Percentiles rank a stretch among this genome's conserved stretches.
These are phyloP conservation scores for Chlorella sp. DNA, from an alignment of 139 green algal species.

Conservation along the genomic window DNA sequence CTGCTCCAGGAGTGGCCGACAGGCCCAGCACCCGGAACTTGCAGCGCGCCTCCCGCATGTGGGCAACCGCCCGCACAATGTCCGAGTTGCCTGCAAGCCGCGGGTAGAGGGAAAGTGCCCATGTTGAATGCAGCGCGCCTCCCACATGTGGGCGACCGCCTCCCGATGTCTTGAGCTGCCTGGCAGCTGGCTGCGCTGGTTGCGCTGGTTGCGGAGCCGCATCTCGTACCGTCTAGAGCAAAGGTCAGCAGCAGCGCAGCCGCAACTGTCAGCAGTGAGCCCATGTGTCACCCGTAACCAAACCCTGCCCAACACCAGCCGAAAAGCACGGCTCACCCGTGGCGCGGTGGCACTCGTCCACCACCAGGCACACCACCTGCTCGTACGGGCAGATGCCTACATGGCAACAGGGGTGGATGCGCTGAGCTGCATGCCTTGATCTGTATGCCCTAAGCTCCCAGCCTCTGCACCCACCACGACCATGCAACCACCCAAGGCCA, in stretches of 20 bases:
- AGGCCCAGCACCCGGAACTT: slow-evolving; percentile 88
- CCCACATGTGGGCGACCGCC: slow-evolving; percentile 62
- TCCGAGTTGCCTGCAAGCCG: slow-evolving; percentile 67
- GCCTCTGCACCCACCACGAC: too few relatives aligned
- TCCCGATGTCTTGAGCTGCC: slow-evolving; percentile 74
- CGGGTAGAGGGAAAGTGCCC: background rate
- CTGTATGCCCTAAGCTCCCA: too few relatives aligned
- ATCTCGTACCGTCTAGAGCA: background rate
- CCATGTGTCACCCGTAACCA: background rate
- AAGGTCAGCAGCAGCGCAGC: background rate
- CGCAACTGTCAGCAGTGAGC: background rate
- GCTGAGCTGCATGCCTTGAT: too few relatives aligned
- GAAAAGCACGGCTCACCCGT: slow-evolving; percentile 11
- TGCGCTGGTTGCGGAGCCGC: too few relatives aligned
- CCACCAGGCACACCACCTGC: slow-evolving; percentile 84
- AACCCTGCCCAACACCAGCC: background rate
- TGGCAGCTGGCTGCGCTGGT: too few relatives aligned
- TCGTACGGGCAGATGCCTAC: slow-evolving; percentile 68
- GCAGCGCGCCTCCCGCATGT: slow-evolving; percentile 55
- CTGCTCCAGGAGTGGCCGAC: slow-evolving; percentile 87
- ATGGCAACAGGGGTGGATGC: background rate
- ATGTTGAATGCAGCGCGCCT: background rate
- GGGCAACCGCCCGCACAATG: slow-evolving; percentile 57
- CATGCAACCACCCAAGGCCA: too few relatives aligned
- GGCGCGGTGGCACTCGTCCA: slow-evolving; percentile 95